A percentile compares a stretch with the other conserved stretches of the same genome.
phyloP scores from a whole-genome alignment of 1,284 basidiomycete species.

The Tilletia setariae region DNA sequence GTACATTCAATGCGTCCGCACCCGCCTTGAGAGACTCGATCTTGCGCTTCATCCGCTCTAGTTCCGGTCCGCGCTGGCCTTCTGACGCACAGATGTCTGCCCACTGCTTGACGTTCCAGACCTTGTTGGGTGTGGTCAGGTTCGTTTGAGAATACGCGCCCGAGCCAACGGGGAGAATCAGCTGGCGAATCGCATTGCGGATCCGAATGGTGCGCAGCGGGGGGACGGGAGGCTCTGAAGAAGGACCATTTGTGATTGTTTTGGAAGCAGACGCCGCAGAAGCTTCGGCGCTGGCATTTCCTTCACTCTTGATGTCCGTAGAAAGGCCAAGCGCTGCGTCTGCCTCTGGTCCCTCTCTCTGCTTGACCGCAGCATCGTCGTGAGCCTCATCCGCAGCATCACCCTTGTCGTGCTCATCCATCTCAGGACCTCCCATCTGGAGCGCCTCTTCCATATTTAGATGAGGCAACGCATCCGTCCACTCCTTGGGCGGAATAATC shows the following conservation, averaged over 20 bases:
- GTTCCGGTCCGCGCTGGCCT: constrained; percentile 45
- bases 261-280: not conserved
- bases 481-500: constrained; percentile 47
- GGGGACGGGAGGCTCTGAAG: constrained; percentile 12
- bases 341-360: not conserved
- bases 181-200: constrained; percentile 49
- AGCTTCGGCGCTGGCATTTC: not conserved
- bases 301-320: not conserved
- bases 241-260: not conserved
- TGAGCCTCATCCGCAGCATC: not conserved
- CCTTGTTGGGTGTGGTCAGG: constrained; percentile 43
- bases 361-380: not conserved
- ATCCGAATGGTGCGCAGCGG: constrained; percentile 43
- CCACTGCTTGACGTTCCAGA: constrained; percentile 52
- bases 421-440: constrained; percentile 5
- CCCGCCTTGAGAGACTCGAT: constrained; percentile 26
- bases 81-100: constrained; percentile 37
- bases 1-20: not conserved
- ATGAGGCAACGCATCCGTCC: constrained; percentile 42
- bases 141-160: constrained; percentile 53
- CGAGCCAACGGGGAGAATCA: constrained; percentile 44
- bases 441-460: constrained; percentile 24
- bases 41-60: constrained; percentile 47
- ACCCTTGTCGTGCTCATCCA: not conserved
- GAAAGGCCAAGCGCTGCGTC: not conserved